A percentile compares a stretch with the other conserved stretches of the same genome.
Evolutionary conservation across 106 monocot genomes (phyloP).

Genomic region (Iris macrosiphon): DNA sequence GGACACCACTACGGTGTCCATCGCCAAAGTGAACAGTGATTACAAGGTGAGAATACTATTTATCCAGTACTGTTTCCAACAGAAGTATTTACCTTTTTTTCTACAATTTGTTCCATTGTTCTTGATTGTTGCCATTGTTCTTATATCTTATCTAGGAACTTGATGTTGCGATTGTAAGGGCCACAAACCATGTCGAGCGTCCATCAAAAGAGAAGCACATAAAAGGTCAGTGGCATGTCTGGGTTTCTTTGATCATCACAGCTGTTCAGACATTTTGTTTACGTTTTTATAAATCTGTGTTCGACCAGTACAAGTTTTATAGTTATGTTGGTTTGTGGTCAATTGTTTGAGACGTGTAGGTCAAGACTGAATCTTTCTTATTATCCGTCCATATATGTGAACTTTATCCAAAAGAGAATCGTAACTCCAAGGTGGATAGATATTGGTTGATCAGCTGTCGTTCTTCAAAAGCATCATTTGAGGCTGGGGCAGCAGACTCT

Average conservation of each 20-base stretch:
- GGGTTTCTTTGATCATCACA: not conserved
- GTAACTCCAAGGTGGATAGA: too few relatives aligned
- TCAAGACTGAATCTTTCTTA: too few relatives aligned
- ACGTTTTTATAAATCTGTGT: too few relatives aligned
- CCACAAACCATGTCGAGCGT: constrained; percentile 86
- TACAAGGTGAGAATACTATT: constrained; percentile 48
- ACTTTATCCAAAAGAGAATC: too few relatives aligned
- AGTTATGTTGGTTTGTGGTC: too few relatives aligned
- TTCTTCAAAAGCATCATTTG: too few relatives aligned
- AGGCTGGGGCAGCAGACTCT: too few relatives aligned
- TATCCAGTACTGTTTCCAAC: not conserved
- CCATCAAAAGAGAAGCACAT: constrained; percentile 90
- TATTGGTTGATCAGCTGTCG: too few relatives aligned
- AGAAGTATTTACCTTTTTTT: not conserved
- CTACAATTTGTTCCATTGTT: not conserved
- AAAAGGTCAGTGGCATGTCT: constrained; percentile 34
- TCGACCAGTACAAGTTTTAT: too few relatives aligned
- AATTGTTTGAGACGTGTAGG: too few relatives aligned
- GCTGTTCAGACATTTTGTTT: too few relatives aligned
- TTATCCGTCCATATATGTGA: too few relatives aligned
- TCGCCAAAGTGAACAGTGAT: constrained; percentile 97
- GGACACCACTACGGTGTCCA: constrained; percentile 79
- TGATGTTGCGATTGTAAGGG: constrained; percentile 84
- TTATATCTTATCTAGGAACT: constrained; percentile 46
- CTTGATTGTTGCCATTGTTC: not conserved